Conservation (phyloP, 148 eudicot species). For the Silene uniflora region DNA sequence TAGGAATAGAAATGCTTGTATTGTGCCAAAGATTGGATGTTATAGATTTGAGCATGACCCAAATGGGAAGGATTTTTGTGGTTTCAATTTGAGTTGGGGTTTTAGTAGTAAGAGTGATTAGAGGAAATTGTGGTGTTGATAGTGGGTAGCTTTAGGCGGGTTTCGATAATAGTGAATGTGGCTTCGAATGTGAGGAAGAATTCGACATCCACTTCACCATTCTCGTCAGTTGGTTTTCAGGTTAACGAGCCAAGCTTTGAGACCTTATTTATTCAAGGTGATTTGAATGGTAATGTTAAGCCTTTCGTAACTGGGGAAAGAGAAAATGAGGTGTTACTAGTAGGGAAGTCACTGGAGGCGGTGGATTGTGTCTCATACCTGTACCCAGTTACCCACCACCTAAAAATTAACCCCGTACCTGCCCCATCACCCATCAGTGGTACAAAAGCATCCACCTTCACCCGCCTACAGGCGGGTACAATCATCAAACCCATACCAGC, state of each 20-base stretch:
- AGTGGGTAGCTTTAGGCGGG: slow-evolving; percentile 27
- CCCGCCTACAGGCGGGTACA: too few relatives aligned
- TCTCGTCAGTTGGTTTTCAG: slow-evolving; percentile 33
- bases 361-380: too few relatives aligned
- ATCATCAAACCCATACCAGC: too few relatives aligned
- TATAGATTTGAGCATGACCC: slow-evolving; percentile 31
- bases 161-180: slow-evolving; percentile 36
- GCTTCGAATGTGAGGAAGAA: slow-evolving; percentile 60
- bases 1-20: slow-evolving; percentile 19
- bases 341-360: too few relatives aligned
- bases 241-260: slow-evolving; percentile 50
- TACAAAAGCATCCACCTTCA: too few relatives aligned
- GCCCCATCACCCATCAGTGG: too few relatives aligned
- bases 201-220: slow-evolving; percentile 36
- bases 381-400: too few relatives aligned
- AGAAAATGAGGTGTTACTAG: slow-evolving; percentile 25
- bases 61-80: slow-evolving; percentile 51
- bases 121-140: slow-evolving; percentile 21
- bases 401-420: too few relatives aligned
- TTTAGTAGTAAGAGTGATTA: slow-evolving; percentile 35
- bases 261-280: slow-evolving; percentile 53
- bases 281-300: slow-evolving; percentile 37
- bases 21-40: slow-evolving; percentile 33
- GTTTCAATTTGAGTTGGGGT: slow-evolving; percentile 49
- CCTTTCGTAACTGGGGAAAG: slow-evolving; percentile 46